Base-by-base conservation (phyloP, 192 early-diverging fungal species). In the Funneliformis geosporum region DNA sequence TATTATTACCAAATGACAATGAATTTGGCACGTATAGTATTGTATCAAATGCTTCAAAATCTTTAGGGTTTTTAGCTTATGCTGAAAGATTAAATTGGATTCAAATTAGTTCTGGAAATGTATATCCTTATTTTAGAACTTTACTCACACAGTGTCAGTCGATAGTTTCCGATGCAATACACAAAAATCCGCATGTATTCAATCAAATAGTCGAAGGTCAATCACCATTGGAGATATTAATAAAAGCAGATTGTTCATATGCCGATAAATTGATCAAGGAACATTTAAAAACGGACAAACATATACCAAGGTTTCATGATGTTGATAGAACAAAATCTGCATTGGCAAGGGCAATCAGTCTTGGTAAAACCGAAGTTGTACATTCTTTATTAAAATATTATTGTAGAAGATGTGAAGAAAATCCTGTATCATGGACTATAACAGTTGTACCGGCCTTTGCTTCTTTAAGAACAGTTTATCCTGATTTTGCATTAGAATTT, bases 221-320 rank as follows among this genome's bases (percentile, higher is more conserved):
- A 72, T 72, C 70, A 23, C 70, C 70, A 18, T 72, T 72, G n/a
- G 70, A 72, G 44, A 46, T 72, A 46, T 47, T 72, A 43, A 72
- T 72, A 27, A 72, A 46, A 46, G 39, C 28, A 27, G 70, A 72
- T 46, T 72, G 70, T 46, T 18, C 23, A 72, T 46, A 72, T 46
- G 44, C 70, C 12, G 70, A 72, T 72, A 72, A n/a, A 14, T 10
- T 72, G 42, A 72, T 72, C 21, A 72, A 72, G 44, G 40, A 42
- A 44, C 39, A 39, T 42, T 43, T 72, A 14, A 43, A 72, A 46
- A 72, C 70, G 11, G 39, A 72, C 14, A 72, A 72, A 9, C 70
- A 72, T 72, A 72, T 72, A 39, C 70, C 70, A 44, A 27, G 40
- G n/a, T 72, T 72, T 46, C 70, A 72, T 47, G 70, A 72, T 47